Base-by-base conservation (phyloP, 257 asterid species). In the Misopates orontium region DNA sequence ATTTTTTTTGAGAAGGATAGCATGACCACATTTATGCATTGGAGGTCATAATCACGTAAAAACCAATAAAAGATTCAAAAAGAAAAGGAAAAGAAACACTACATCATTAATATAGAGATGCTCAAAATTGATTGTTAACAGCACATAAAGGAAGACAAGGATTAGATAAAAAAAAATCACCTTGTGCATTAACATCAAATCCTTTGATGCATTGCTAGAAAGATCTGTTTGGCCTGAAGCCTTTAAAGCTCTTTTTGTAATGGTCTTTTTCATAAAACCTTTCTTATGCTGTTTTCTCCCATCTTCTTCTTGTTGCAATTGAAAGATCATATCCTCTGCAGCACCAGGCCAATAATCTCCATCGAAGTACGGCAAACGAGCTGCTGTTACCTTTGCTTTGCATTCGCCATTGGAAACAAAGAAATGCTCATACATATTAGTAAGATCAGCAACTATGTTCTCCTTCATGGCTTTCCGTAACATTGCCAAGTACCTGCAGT, bases 301-400 rank as follows among this genome's bases (percentile, higher is more conserved):
- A 64, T 88, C 99, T 62, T 88, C 96, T 69, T 94, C 97, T 80
- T 94, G 99, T 71, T 88, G 96, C 64, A 94, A 82, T 73, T 86
- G 90, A 77, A 68, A 77, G 74, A 94, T 80, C 79, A 87, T 88
- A 73, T 94, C 97, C 83, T 94, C 99, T 0, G 99, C 99, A 68
- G 99, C 96, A 67, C 99, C 99, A 63, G 99, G 99, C 99, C 99
- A 94, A 75, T 94, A 90, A 75, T 94, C 99, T 68, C 99, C 99
- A 76, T 94, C 99, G 67, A 94, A 94, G 70, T 94, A 90, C 28
- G 99, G 99, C 75, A 94, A 79, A 64, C 96, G 93, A 54, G 96
- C 79, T 52, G 97, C 99, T 66, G 99, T 90, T 53, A 90, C 95
- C 84, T 88, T 94, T 52, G 99, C 95, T 76, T 80, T 94, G 76